Conservation (phyloP, 2,329 filamentous ascomycete genomes). For the Penicillium sp. region DNA sequence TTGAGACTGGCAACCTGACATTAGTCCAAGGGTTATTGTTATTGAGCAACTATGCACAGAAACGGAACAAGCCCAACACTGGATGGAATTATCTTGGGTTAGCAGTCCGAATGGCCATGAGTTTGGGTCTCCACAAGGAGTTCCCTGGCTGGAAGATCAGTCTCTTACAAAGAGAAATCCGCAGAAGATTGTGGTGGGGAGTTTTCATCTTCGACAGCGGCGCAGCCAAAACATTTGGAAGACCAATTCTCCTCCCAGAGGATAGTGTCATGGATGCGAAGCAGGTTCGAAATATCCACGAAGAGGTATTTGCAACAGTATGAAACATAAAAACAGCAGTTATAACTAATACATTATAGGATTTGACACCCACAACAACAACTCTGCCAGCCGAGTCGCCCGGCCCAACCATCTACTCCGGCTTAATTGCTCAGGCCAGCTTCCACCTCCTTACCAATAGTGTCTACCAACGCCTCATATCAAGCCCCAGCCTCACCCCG, state of each 20-base stretch:
- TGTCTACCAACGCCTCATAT: conserved; percentile 40
- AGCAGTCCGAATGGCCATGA: conserved; percentile 44
- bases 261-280: conserved; percentile 39
- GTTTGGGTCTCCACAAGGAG: conserved; percentile 45
- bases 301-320: conserved; percentile 23
- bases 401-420: conserved; percentile 38
- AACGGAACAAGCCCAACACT: conserved; percentile 45
- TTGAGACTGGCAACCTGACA: conserved; percentile 44
- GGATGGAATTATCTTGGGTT: conserved; percentile 45
- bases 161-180: conserved; percentile 36
- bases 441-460: conserved; percentile 40
- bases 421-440: conserved; percentile 35
- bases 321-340: not conserved
- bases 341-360: not conserved
- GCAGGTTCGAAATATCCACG: conserved; percentile 39
- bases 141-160: conserved; percentile 42
- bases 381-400: conserved; percentile 31
- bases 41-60: conserved; percentile 44
- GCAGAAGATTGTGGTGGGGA: conserved; percentile 37
- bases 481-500: conserved; percentile 34
- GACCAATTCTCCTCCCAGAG: conserved; percentile 41
- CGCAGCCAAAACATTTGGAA: conserved; percentile 45
- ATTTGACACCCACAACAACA: conserved; percentile 30
- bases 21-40: conserved; percentile 43
- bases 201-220: conserved; percentile 43